A percentile compares a stretch with the other conserved stretches of the same genome.
phyloP scores from a whole-genome alignment of 208 protist species.

The Novymonas esmeraldas region DNA sequence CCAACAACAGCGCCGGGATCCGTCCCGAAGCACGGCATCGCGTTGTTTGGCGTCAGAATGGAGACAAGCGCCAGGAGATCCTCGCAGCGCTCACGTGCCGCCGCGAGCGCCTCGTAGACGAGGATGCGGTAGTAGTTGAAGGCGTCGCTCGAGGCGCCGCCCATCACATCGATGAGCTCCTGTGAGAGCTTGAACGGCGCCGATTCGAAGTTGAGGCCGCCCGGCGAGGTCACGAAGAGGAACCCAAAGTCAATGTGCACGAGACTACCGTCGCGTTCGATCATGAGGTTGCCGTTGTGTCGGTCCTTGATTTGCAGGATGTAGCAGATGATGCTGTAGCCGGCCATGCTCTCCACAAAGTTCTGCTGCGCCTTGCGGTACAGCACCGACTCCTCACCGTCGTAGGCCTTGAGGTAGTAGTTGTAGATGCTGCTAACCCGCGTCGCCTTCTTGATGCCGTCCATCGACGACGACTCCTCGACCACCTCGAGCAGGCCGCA shows the following conservation, averaged over 20 bases:
- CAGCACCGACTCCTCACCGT: slow-evolving; percentile 45
- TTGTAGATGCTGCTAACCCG: slow-evolving; percentile 65
- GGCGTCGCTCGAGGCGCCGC: slow-evolving; percentile 59
- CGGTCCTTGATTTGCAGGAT: slow-evolving; percentile 95
- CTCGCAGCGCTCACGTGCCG: slow-evolving; percentile 71
- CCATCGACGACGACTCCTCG: slow-evolving; percentile 86
- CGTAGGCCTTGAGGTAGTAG: slow-evolving; percentile 85
- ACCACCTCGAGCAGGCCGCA: slow-evolving; percentile 91
- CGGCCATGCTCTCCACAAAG: slow-evolving; percentile 95
- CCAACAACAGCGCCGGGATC: slow-evolving; percentile 58
- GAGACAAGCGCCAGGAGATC: slow-evolving; percentile 83
- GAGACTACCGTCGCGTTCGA: slow-evolving; percentile 88
- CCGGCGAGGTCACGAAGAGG: slow-evolving; percentile 95
- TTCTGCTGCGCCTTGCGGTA: slow-evolving; percentile 82
- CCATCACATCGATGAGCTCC: slow-evolving; percentile 93
- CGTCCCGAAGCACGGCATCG: slow-evolving; percentile 88
- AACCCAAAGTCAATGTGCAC: slow-evolving; percentile 99
- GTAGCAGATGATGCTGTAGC: slow-evolving; percentile 95
- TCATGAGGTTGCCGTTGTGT: slow-evolving; percentile 97
- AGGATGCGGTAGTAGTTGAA: slow-evolving; percentile 93
- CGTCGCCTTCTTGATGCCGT: slow-evolving; percentile 90
- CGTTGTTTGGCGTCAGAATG: slow-evolving; percentile 87
- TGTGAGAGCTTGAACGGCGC: slow-evolving; percentile 94
- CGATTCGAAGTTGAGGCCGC: slow-evolving; percentile 94
- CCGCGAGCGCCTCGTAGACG: slow-evolving; percentile 83